Evolutionary conservation across 306 rosid genomes (phyloP).

Genomic region (Styphnolobium japonicum): DNA sequence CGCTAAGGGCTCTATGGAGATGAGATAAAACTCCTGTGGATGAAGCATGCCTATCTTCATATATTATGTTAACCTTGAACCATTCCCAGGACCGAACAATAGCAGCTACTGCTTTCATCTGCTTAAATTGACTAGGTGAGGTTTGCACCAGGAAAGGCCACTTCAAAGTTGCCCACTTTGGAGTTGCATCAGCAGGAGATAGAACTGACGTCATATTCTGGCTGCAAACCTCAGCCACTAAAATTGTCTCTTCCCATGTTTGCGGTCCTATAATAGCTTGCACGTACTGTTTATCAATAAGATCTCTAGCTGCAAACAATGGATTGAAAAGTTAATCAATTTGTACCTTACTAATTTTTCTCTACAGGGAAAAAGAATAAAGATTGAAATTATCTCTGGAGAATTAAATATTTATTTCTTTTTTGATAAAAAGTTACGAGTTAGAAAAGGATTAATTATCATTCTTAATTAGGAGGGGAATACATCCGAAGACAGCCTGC

Average conservation of each 20-base stretch:
- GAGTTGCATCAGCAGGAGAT: conserved; percentile 41
- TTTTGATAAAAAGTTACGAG: neutral
- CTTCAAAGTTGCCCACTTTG: conserved; percentile 41
- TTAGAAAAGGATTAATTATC: neutral
- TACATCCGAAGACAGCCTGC: neutral
- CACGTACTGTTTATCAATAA: conserved; percentile 21
- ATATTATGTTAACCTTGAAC: conserved; percentile 37
- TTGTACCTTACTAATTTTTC: neutral
- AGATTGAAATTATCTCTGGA: neutral
- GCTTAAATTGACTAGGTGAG: conserved; percentile 21
- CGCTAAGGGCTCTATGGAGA: conserved; percentile 29
- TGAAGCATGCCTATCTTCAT: conserved; percentile 40
- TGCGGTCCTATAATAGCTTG: conserved; percentile 47
- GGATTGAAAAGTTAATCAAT: neutral
- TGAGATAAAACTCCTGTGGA: conserved; percentile 31
- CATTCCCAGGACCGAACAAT: conserved; percentile 48
- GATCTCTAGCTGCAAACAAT: conserved; percentile 44
- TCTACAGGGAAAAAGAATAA: neutral
- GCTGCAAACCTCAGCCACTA: conserved; percentile 41
- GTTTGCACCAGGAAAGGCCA: conserved; percentile 47
- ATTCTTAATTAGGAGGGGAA: neutral
- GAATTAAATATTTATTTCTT: no score
- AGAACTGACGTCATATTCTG: conserved; percentile 32
- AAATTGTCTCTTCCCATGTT: conserved; percentile 48
- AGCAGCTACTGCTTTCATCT: conserved; percentile 47